Percentiles rank a stretch among this genome's conserved stretches.
Evolutionary conservation across 352 stramenopile species (phyloP).

Genomic region (Pilasporangium apinafurcum): DNA sequence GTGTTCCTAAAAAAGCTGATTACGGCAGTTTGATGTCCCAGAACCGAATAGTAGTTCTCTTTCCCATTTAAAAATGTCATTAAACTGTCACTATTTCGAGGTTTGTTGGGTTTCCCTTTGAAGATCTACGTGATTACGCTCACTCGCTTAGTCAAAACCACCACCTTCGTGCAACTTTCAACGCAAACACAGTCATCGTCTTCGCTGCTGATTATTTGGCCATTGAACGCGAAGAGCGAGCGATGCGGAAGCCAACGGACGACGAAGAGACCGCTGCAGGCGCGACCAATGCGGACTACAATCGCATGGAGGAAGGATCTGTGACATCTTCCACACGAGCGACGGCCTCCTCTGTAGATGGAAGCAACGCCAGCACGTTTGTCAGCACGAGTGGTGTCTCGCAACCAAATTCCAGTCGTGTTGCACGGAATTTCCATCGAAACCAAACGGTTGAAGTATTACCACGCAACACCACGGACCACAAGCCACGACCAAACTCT

Average conservation of each 20-base stretch:
- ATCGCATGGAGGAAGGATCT: neutral
- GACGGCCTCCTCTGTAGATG: neutral
- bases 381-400: conserved; percentile 14
- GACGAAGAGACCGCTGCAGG: conserved; percentile 2
- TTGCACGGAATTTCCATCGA: conserved; percentile 47
- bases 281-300: no score
- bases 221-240: no score
- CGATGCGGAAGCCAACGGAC: no score
- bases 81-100: no score
- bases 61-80: no score
- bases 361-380: neutral
- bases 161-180: neutral
- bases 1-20: no score
- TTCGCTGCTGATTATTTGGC: neutral
- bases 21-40: no score
- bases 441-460: conserved; percentile 75
- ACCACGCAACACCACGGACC: conserved; percentile 16
- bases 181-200: neutral
- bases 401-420: conserved; percentile 11
- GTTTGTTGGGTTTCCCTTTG: neutral
- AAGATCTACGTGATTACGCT: conserved; percentile 3
- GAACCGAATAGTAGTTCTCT: no score
- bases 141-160: neutral
- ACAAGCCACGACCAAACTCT: conserved; percentile 37
- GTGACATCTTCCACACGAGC: neutral